Conservation (phyloP, 2,329 filamentous ascomycete species). For the Dactylellina cionopaga region DNA sequence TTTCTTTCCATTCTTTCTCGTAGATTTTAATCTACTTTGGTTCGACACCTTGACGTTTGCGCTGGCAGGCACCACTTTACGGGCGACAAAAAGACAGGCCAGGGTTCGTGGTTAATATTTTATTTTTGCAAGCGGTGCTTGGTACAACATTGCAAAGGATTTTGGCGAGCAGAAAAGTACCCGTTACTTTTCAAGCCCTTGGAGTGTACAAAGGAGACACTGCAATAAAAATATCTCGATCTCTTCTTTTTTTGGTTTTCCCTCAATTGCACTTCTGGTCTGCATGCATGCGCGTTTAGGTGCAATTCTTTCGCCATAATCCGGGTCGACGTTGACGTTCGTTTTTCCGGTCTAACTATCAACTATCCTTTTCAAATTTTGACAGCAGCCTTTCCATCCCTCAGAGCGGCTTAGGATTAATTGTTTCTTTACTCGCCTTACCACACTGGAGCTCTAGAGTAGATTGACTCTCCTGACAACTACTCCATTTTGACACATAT, state of each 20-base stretch:
- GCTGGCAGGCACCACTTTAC: conserved; percentile 27
- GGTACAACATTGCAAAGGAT: conserved; percentile 35
- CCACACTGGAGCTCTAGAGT: conserved; percentile 30
- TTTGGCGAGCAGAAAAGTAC: conserved; percentile 39
- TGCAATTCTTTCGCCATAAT: conserved; percentile 26
- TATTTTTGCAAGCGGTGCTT: conserved; percentile 20
- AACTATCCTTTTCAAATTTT: conserved; percentile 1
- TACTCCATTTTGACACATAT: conserved; percentile 42
- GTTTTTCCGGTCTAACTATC: conserved; percentile 12
- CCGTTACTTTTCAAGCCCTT: conserved; percentile 34
- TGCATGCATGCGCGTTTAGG: conserved; percentile 35
- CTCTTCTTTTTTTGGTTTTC: conserved; percentile 19
- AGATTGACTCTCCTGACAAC: conserved; percentile 38
- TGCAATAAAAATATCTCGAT: conserved; percentile 2
- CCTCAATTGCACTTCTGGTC: conserved; percentile 35
- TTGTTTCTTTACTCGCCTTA: conserved; percentile 12
- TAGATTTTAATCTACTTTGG: conserved; percentile 39
- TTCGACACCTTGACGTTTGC: conserved; percentile 37
- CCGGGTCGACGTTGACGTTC: conserved; percentile 12
- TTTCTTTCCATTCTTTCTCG: conserved; percentile 4
- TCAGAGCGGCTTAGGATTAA: conserved; percentile 12
- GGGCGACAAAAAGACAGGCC: conserved; percentile 20
- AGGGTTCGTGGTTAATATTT: conserved; percentile 13
- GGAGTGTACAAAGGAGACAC: conserved; percentile 40
- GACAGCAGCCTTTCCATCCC: neutral